A percentile compares a stretch with the other conserved stretches of the same genome.
These are phyloP conservation scores for Trichoderma sp. DNA, from an alignment of 2,329 filamentous ascomycete genomes.

Conservation along the genomic window DNA sequence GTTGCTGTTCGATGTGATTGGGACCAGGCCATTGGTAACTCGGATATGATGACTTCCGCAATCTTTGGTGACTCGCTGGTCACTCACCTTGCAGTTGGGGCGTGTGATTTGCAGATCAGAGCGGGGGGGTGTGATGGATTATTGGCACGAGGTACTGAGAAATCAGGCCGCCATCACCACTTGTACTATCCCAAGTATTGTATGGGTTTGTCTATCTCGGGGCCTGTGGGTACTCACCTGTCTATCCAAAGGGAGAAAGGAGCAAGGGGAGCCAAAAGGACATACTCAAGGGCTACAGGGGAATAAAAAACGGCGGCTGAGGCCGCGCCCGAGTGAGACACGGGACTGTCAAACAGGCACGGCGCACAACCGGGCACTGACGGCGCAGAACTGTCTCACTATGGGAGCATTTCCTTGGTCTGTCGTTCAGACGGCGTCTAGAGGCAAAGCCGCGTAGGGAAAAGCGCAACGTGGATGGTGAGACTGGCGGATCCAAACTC, in stretches of 20 bases:
- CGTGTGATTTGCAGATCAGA: not conserved
- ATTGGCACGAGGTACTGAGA: not conserved
- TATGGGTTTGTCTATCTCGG: not conserved
- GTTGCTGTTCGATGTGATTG: conserved; percentile 20
- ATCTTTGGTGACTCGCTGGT: not conserved
- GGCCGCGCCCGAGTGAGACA: conserved; percentile 24
- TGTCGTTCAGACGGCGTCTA: not conserved
- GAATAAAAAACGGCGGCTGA: conserved; percentile 15
- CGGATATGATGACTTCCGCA: conserved; percentile 18
- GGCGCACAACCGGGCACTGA: not conserved
- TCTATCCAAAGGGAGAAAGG: conserved; percentile 14
- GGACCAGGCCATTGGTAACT: conserved; percentile 24
- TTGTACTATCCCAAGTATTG: not conserved
- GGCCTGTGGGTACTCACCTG: not conserved
- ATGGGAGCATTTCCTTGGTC: not conserved
- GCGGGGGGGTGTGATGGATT: not conserved
- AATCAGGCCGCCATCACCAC: not conserved
- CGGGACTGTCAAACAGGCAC: conserved; percentile 25
- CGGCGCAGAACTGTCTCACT: conserved; percentile 15
- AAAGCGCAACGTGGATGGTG: conserved; percentile 1
- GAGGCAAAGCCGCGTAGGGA: not conserved
- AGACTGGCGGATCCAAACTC: conserved; percentile 7
- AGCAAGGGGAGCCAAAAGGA: not conserved
- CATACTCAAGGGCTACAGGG: not conserved
- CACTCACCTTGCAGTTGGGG: conserved; percentile 9